Conservation (phyloP, 306 rosid species). For the Cicer yamashitae region DNA sequence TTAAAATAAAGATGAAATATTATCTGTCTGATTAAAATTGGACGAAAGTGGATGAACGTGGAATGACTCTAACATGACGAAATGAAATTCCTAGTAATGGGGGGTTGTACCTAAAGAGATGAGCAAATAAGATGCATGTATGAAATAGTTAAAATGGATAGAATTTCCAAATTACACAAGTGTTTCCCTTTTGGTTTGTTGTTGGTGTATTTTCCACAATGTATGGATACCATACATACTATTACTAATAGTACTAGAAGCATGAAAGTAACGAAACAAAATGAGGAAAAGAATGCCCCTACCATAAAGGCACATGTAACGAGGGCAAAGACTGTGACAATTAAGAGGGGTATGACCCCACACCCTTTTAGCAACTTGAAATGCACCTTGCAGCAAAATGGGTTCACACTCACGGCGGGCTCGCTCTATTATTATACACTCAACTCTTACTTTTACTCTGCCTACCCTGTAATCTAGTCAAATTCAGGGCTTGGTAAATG, state of each 20-base stretch:
- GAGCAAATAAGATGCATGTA: background rate
- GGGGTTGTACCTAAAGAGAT: background rate
- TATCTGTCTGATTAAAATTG: background rate
- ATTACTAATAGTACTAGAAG: slow-evolving; percentile 26
- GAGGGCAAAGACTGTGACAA: slow-evolving; percentile 49
- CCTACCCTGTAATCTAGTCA: slow-evolving; percentile 3
- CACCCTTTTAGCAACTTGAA: slow-evolving; percentile 40
- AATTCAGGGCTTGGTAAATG: background rate
- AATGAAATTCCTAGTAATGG: slow-evolving; percentile 14
- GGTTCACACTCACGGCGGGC: slow-evolving; percentile 50
- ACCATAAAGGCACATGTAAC: slow-evolving; percentile 55
- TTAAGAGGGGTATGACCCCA: slow-evolving; percentile 55
- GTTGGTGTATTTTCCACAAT: slow-evolving; percentile 24
- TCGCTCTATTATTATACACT: slow-evolving; percentile 18
- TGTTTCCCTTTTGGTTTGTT: slow-evolving; percentile 28
- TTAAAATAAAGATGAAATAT: background rate
- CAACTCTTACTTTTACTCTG: background rate
- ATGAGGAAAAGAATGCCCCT: slow-evolving; percentile 50
- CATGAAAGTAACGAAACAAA: slow-evolving; percentile 71
- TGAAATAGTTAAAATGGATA: slow-evolving; percentile 3
- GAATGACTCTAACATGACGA: background rate
- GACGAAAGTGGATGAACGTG: background rate
- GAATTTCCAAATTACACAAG: background rate
- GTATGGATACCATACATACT: background rate
- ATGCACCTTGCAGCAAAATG: slow-evolving; percentile 38